Evolutionary conservation across 306 rosid genomes (phyloP).

Genomic region (Sindora glabra): DNA sequence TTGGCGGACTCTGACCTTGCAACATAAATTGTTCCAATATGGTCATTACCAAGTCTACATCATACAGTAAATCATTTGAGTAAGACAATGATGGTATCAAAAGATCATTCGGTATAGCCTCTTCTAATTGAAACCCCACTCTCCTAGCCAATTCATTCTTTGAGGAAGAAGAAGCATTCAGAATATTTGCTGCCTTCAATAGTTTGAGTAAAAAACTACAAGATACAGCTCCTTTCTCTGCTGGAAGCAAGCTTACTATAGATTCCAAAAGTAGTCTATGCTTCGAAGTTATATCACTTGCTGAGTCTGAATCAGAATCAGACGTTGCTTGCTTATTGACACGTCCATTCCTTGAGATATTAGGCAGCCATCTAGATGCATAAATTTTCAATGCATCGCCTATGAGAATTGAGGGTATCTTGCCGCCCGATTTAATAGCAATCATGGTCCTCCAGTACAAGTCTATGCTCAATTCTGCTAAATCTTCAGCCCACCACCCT

Average conservation of each 20-base stretch:
- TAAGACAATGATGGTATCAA: conserved; percentile 62
- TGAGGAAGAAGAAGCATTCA: conserved; percentile 71
- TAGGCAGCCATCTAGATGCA: conserved; percentile 81
- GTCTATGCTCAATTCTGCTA: conserved; percentile 88
- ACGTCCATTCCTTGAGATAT: conserved; percentile 39
- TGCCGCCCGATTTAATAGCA: conserved; percentile 74
- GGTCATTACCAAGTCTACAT: conserved; percentile 68
- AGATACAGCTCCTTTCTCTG: conserved; percentile 83
- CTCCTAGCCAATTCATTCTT: conserved; percentile 79
- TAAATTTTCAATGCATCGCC: conserved; percentile 89
- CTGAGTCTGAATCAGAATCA: conserved; percentile 47
- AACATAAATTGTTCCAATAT: conserved; percentile 71
- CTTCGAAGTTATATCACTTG: conserved; percentile 51
- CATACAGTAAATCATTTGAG: conserved; percentile 41
- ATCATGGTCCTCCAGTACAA: conserved; percentile 93
- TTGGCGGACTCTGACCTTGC: conserved; percentile 90
- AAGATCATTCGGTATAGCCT: conserved; percentile 68
- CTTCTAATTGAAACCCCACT: conserved; percentile 78
- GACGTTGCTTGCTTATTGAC: conserved; percentile 25
- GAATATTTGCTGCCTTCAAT: conserved; percentile 79
- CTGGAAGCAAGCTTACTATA: conserved; percentile 79
- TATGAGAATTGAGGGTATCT: conserved; percentile 52
- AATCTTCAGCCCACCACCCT: conserved; percentile 99
- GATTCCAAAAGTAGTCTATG: conserved; percentile 78
- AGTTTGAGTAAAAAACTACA: conserved; percentile 80